Conservation (phyloP, 2,329 filamentous ascomycete species). For the Leptographium radiaticola region DNA sequence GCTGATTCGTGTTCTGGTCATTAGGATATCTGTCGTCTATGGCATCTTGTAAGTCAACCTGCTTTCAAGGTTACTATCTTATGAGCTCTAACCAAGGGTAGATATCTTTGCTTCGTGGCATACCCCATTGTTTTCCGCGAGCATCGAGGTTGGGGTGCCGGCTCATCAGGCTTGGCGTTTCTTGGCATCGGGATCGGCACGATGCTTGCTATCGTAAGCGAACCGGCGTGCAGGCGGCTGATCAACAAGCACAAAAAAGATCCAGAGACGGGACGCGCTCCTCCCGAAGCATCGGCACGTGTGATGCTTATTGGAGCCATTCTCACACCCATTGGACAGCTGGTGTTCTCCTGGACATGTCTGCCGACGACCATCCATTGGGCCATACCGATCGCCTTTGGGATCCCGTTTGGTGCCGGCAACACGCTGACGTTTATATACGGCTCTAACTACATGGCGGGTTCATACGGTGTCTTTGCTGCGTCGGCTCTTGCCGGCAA, state of each 20-base stretch:
- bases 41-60: constrained; percentile 44
- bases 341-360: constrained; percentile 83
- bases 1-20: neutral
- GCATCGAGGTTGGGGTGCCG: constrained; percentile 62
- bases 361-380: constrained; percentile 66
- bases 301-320: constrained; percentile 69
- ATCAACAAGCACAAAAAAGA: constrained; percentile 68
- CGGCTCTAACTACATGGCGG: constrained; percentile 60
- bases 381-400: constrained; percentile 61
- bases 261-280: constrained; percentile 56
- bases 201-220: constrained; percentile 45
- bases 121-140: constrained; percentile 75
- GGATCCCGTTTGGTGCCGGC: constrained; percentile 62
- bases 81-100: neutral
- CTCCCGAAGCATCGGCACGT: constrained; percentile 69
- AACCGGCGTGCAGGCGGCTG: constrained; percentile 61
- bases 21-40: constrained; percentile 69
- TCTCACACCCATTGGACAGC: constrained; percentile 62
- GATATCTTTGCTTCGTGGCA: constrained; percentile 75
- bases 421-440: constrained; percentile 71
- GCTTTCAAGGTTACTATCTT: too few relatives aligned
- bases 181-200: constrained; percentile 55
- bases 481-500: constrained; percentile 68
- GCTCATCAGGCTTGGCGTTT: constrained; percentile 66
- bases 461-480: constrained; percentile 64